phyloP scores from a whole-genome alignment of 2,329 filamentous ascomycete genomes.

The Microsporum audouinii region DNA sequence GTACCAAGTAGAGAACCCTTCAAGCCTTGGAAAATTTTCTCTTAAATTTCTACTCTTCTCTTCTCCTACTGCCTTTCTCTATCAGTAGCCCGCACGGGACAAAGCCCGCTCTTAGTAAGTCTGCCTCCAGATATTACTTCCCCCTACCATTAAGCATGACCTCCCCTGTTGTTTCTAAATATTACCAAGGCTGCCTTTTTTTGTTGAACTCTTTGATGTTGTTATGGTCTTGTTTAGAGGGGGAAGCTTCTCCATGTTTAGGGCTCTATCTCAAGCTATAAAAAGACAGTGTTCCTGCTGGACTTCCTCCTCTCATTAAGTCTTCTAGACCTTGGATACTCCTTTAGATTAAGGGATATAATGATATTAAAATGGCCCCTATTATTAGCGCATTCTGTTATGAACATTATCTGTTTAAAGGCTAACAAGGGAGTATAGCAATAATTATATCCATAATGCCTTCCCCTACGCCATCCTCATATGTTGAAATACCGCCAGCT shows the following conservation, averaged over 20 bases:
- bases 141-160: too few species aligned
- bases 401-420: background rate
- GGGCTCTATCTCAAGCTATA: too few species aligned
- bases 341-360: background rate
- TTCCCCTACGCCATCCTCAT: background rate
- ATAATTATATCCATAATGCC: background rate
- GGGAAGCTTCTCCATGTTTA: too few species aligned
- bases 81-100: too few species aligned
- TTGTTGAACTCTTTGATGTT: too few species aligned
- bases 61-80: background rate
- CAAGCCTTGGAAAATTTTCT: background rate
- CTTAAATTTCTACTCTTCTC: background rate
- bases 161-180: too few species aligned
- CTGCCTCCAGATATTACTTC: too few species aligned
- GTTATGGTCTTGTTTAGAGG: too few species aligned
- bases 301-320: background rate
- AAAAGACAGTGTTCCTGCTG: background rate
- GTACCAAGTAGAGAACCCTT: background rate
- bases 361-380: background rate
- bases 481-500: background rate
- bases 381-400: background rate
- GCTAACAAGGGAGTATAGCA: background rate
- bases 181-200: too few species aligned
- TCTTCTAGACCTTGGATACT: background rate
- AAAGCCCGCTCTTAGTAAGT: too few species aligned